Base-by-base conservation (phyloP, 2,329 filamentous ascomycete species). In the Ophiostoma ips region DNA sequence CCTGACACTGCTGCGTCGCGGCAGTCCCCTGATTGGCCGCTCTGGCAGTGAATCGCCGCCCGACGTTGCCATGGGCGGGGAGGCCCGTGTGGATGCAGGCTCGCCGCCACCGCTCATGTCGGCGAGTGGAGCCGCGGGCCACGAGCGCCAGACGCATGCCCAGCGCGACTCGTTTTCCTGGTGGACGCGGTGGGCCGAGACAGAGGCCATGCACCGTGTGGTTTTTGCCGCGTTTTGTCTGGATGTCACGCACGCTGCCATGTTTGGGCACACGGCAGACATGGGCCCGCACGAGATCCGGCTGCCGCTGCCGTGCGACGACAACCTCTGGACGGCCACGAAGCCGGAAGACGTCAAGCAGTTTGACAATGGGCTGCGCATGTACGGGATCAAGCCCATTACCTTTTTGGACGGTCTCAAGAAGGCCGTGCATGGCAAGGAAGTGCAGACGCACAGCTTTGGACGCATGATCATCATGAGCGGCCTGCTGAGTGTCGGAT, bases 241-340 rank as follows among this genome's bases (percentile, higher is more conserved):
- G 60, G 88, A 95, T 60, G 84, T 87, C 7, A 83, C 86, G 1
- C 88, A 95, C 62, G 87, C 87, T 1, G 88, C 85, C 19, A 92
- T 95, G 80, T 95, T 95, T 60, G 88, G 88, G 0, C 88, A 95
- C 62, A 81, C 83, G 0, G 87, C 87, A 0, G 86, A 89, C 53
- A 94, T 95, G 87, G 84, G 87, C 1, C 85, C 87, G 1, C 86
- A 94, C 59, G 88, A 95, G 64, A 84, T 95, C 66, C 80, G 86
- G 5, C 71, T 95, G 5, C 85, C 86, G 0, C 68, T 95, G 5
- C 88, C 88, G 1, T 95, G 88, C 61, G 87, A 94, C 59, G 87
- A 95, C 63, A 77, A 81, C 2, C 67, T 94, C 2, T 95, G 89
- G 88, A 83, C 82, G 12, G 88, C 88, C 2, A 81, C 80, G 2